Conservation (phyloP, 2,329 filamentous ascomycete species). For the Penicillium sp. region DNA sequence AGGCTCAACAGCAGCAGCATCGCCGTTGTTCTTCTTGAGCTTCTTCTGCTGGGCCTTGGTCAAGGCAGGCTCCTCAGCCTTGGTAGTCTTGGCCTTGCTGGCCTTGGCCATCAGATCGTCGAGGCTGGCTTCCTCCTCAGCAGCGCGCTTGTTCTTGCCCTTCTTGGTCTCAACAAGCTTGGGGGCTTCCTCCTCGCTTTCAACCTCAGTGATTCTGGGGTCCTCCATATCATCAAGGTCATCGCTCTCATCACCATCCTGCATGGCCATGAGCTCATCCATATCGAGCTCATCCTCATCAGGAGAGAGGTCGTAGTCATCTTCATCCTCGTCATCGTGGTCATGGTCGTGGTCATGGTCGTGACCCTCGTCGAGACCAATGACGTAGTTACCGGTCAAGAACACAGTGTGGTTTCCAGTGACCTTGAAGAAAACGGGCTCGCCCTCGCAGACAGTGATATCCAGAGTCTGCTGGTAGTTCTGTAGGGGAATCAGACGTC, state of each 20-base stretch:
- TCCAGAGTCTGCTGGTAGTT: slow-evolving; percentile 94
- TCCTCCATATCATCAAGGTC: slow-evolving; percentile 75
- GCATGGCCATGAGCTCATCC: slow-evolving; percentile 48
- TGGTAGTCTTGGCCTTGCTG: slow-evolving; percentile 52
- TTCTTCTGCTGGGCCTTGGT: slow-evolving; percentile 99
- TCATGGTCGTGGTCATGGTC: slow-evolving; percentile 55
- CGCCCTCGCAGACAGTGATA: slow-evolving; percentile 83
- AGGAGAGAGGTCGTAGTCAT: slow-evolving; percentile 77
- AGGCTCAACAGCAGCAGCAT: slow-evolving; percentile 64
- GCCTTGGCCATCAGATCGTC: slow-evolving; percentile 83
- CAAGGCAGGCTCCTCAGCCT: slow-evolving; percentile 67
- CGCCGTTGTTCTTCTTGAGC: slow-evolving; percentile 96
- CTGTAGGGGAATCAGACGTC: slow-evolving; percentile 48
- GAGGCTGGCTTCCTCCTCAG: slow-evolving; percentile 68
- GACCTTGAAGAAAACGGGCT: slow-evolving; percentile 90
- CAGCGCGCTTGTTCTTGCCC: slow-evolving; percentile 92
- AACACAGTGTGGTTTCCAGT: slow-evolving; percentile 85
- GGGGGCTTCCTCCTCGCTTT: slow-evolving; percentile 70
- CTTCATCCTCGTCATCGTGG: slow-evolving; percentile 59
- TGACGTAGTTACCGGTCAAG: slow-evolving; percentile 94
- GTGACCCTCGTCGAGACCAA: slow-evolving; percentile 60
- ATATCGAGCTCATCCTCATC: slow-evolving; percentile 73
- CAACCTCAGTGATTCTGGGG: slow-evolving; percentile 80
- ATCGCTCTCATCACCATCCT: slow-evolving; percentile 64
- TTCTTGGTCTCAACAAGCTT: slow-evolving; percentile 52